phyloP scores from a whole-genome alignment of 2,329 filamentous ascomycete species.

The Ophiosphaerella narmari region DNA sequence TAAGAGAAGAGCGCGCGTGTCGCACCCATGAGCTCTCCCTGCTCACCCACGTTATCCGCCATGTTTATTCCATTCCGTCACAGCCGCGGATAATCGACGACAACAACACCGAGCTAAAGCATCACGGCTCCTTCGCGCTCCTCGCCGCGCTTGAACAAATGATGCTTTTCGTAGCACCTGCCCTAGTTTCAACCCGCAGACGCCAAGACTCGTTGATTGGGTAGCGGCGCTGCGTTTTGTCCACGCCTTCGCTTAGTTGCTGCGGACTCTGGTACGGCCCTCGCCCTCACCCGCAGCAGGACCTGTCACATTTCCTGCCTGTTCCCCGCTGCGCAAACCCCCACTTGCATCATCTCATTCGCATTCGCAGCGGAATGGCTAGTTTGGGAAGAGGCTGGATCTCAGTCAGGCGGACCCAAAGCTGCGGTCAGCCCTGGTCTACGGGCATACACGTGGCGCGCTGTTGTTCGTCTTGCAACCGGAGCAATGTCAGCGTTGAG shows the following conservation, averaged over 20 bases:
- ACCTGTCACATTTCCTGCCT: constrained; percentile 36
- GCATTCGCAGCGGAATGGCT: constrained; percentile 23
- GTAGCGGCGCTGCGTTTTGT: constrained; percentile 18
- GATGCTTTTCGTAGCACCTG: constrained; percentile 19
- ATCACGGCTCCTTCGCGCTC: constrained; percentile 14
- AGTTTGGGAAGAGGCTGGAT: constrained; percentile 12
- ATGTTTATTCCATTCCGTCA: constrained; percentile 7
- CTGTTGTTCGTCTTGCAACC: constrained; percentile 30
- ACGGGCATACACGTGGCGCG: constrained; percentile 43
- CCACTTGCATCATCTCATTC: constrained; percentile 19
- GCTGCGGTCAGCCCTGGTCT: constrained; percentile 4
- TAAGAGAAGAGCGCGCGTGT: neutral
- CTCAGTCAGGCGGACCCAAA: constrained; percentile 28
- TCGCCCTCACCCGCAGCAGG: constrained; percentile 36
- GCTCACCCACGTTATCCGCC: constrained; percentile 19
- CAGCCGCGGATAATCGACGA: neutral
- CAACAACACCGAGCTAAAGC: constrained; percentile 32
- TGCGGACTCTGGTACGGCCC: constrained; percentile 34
- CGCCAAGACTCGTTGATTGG: constrained; percentile 42
- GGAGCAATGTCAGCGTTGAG: constrained; percentile 13
- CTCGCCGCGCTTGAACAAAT: constrained; percentile 12
- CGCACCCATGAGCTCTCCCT: neutral
- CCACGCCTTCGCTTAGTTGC: constrained; percentile 37
- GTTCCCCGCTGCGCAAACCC: constrained; percentile 18
- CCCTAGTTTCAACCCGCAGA: constrained; percentile 36